Base-by-base conservation (phyloP, 2,329 filamentous ascomycete species). In the Alternaria sp. region DNA sequence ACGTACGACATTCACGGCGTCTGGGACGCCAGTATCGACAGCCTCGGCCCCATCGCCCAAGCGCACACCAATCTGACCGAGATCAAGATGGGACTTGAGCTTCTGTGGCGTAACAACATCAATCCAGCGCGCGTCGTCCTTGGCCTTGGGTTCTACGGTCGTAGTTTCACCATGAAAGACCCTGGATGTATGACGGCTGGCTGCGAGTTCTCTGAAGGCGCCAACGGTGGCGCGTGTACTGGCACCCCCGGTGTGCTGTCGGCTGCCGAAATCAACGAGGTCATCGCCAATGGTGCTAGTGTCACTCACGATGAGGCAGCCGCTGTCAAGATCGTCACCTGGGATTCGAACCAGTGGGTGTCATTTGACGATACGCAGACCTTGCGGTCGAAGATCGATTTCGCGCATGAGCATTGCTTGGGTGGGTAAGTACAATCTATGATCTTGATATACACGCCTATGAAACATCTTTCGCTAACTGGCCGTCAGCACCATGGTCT, bases 51-150 rank as follows among this genome's bases (percentile, higher is more conserved):
- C 80, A 80, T 0, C 0, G 73, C 71, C 15, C 63, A 73, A 5
- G 67, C 66, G 0, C 82, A 85, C 61, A 82, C 83, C 0, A 84
- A 85, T 61, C 51, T 84, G 1, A 85, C 83, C 1, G 82, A 85
- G 69, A 84, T 84, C 26, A 68, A 80, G 5, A 28, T 66, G 0
- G 76, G 73, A 0, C 46, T 83, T 0, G 79, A 85, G 5, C 79
- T 86, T 0, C 69, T 86, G 5, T 85, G 84, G 83, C 71, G 84
- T 12, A 81, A 79, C 45, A 67, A 79, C 25, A 70, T 86, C 6
- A 62, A 73, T 2, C 74, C 84, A 0, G 50, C 57, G 0, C 81
- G 84, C 46, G 68, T 86, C 1, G 69, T 67, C 3, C 44, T 86
- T 6, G 84, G 85, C 0, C 25, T 81, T 0, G 82, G 74, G 4